phyloP scores from a whole-genome alignment of 129 eudicot genomes.

The Pittosporum tobira region DNA sequence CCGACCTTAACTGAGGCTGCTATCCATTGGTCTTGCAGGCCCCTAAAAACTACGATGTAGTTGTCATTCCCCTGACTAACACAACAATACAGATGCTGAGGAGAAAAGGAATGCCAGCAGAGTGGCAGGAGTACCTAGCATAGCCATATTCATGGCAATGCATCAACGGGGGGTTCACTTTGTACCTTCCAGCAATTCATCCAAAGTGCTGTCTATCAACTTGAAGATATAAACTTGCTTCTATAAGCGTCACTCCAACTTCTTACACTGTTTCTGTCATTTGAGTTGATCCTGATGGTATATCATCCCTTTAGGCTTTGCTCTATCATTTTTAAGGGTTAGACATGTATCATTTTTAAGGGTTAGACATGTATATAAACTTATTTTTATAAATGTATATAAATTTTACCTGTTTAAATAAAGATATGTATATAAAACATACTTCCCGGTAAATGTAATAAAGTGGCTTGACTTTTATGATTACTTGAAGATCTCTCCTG shows the following conservation, averaged over 20 bases:
- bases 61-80: conserved; percentile 73
- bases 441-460: too few species aligned
- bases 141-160: conserved; percentile 24
- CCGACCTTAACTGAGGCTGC: conserved; percentile 1
- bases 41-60: conserved; percentile 79
- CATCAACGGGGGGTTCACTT: conserved; percentile 6
- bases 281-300: conserved; percentile 5
- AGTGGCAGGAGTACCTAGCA: conserved; percentile 78
- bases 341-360: too few species aligned
- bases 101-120: conserved; percentile 72
- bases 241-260: conserved; percentile 7
- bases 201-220: not conserved
- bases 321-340: conserved; percentile 8
- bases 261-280: not conserved
- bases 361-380: too few species aligned
- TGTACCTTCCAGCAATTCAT: conserved; percentile 20
- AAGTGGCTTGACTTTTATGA: too few species aligned
- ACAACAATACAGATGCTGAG: conserved; percentile 50
- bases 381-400: too few species aligned
- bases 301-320: conserved; percentile 15
- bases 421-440: too few species aligned
- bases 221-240: not conserved
- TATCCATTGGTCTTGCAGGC: conserved; percentile 55
- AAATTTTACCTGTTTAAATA: too few species aligned
- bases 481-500: too few species aligned